phyloP scores from a whole-genome alignment of 2,329 filamentous ascomycete genomes.

The Ophiocordyceps camponoti-rufipedis region DNA sequence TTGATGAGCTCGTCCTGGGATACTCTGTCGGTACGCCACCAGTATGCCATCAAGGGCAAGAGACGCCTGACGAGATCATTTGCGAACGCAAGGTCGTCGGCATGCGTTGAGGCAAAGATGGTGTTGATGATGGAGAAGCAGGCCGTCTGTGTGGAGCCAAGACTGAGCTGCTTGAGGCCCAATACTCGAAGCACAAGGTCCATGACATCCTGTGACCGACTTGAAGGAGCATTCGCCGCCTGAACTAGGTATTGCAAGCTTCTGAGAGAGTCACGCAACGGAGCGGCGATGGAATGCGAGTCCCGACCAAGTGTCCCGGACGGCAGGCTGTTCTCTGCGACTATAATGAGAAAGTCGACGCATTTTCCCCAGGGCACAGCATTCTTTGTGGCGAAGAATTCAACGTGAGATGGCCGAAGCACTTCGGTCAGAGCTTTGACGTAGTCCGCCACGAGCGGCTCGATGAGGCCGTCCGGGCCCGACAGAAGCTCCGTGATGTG shows the following conservation, averaged over 20 bases:
- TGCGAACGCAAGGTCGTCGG: slow-evolving; percentile 49
- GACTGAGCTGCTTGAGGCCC: slow-evolving; percentile 34
- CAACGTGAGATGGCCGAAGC: slow-evolving; percentile 60
- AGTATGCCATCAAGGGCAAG: slow-evolving; percentile 51
- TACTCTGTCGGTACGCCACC: slow-evolving; percentile 59
- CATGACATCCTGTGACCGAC: slow-evolving; percentile 36
- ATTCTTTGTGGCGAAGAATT: slow-evolving; percentile 45
- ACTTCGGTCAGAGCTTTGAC: slow-evolving; percentile 55
- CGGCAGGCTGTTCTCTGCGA: slow-evolving; percentile 31
- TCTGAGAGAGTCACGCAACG: slow-evolving; percentile 27
- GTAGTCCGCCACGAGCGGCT: slow-evolving; percentile 58
- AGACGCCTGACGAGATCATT: slow-evolving; percentile 39
- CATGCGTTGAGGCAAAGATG: slow-evolving; percentile 44
- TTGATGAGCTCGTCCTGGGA: slow-evolving; percentile 42
- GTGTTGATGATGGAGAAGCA: slow-evolving; percentile 62
- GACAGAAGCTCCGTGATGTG: slow-evolving; percentile 65
- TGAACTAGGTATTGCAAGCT: slow-evolving; percentile 47
- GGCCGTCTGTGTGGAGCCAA: slow-evolving; percentile 48
- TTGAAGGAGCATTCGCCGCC: slow-evolving; percentile 49
- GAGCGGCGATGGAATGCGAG: slow-evolving; percentile 24
- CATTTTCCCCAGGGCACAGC: slow-evolving; percentile 49
- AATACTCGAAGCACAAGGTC: slow-evolving; percentile 41
- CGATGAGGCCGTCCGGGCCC: slow-evolving; percentile 40
- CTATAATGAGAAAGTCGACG: slow-evolving; percentile 51
- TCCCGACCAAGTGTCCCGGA: slow-evolving; percentile 6